These are phyloP conservation scores for Allium fistulosum DNA, from an alignment of 106 monocot genomes.

Conservation along the genomic window DNA sequence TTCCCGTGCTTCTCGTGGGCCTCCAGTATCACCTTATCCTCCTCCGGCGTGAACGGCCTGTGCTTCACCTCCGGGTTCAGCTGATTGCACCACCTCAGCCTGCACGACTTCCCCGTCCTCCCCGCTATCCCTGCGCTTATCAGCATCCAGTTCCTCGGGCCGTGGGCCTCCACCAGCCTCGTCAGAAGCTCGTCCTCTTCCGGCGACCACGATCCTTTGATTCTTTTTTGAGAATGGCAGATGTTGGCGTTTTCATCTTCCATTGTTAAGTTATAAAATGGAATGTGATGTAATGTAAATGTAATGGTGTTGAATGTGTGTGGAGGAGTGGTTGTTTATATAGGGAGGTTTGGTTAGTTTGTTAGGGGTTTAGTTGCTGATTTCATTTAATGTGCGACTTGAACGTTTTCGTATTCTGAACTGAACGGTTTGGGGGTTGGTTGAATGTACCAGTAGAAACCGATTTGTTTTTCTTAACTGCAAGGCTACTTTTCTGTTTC, in stretches of 20 bases:
- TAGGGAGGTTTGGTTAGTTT: conserved; percentile 4
- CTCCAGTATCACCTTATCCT: conserved; percentile 21
- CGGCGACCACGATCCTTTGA: conserved; percentile 31
- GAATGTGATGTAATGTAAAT: too few species aligned
- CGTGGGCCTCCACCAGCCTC: conserved; percentile 21
- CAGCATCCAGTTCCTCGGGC: conserved; percentile 25
- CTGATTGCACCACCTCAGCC: conserved; percentile 34
- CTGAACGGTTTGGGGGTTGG: background rate
- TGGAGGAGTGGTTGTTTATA: background rate
- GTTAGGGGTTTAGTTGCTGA: conserved; percentile 13
- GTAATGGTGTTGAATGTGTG: background rate
- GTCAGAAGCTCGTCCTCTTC: conserved; percentile 26
- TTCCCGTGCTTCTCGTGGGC: conserved; percentile 20
- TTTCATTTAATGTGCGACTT: background rate
- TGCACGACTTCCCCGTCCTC: conserved; percentile 32
- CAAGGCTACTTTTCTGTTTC: too few species aligned
- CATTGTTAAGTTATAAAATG: background rate
- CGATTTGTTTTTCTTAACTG: too few species aligned
- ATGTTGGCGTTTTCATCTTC: background rate
- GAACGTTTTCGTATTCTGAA: background rate
- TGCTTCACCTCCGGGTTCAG: conserved; percentile 31
- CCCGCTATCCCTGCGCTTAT: conserved; percentile 27
- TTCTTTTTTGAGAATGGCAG: background rate
- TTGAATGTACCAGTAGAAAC: background rate
- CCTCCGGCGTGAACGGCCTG: conserved; percentile 23